Evolutionary conservation across 176 grass and related monocot species (phyloP).

Genomic region (Bolboschoenus planiculmis): DNA sequence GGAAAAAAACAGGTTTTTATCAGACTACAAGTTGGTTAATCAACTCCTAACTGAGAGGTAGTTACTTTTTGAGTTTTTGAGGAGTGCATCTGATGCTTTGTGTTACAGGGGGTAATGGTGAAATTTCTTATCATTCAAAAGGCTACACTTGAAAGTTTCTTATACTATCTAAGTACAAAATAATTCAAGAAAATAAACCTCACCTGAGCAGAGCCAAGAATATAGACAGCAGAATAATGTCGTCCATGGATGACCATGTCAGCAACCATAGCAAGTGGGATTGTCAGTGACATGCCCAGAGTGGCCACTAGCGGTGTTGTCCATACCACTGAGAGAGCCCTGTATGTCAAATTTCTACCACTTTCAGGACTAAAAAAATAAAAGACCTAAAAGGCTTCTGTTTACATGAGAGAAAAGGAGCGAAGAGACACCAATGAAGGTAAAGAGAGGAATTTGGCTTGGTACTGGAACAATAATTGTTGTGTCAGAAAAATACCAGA

Average conservation of each 20-base stretch:
- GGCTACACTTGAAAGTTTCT: background rate
- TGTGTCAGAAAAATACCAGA: constrained; percentile 51
- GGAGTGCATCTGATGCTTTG: background rate
- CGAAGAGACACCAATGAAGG: background rate
- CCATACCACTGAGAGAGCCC: constrained; percentile 97
- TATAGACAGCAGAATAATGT: constrained; percentile 90
- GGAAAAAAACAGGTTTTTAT: background rate
- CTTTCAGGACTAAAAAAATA: constrained; percentile 2
- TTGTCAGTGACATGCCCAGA: constrained; percentile 95
- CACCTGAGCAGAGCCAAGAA: constrained; percentile 92
- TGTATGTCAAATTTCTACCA: constrained; percentile 21
- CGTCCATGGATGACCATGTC: constrained; percentile 92
- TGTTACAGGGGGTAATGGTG: background rate
- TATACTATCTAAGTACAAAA: background rate
- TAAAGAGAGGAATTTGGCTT: constrained; percentile 2
- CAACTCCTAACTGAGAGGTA: background rate
- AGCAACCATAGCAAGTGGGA: constrained; percentile 92
- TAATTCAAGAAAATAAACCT: background rate
- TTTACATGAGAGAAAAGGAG: background rate
- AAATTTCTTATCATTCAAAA: background rate
- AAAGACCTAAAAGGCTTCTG: background rate
- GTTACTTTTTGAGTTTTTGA: background rate
- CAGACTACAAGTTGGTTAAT: background rate
- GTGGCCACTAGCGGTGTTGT: constrained; percentile 94
- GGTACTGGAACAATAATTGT: background rate